These are phyloP conservation scores for Inga laurina DNA, from an alignment of 306 rosid species.

Conservation along the genomic window DNA sequence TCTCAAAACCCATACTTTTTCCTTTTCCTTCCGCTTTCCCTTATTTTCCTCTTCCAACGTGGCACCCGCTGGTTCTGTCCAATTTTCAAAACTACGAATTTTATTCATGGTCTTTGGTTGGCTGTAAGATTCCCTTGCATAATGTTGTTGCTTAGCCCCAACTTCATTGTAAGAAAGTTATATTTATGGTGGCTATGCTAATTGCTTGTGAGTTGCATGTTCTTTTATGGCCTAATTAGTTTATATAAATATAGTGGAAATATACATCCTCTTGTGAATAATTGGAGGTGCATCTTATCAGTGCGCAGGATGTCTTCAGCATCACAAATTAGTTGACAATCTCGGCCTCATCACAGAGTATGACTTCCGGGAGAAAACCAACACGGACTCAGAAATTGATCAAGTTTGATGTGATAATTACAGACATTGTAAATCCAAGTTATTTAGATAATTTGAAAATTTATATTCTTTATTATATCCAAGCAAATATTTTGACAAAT, in stretches of 20 bases:
- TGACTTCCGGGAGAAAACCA: constrained; percentile 60
- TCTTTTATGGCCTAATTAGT: not conserved
- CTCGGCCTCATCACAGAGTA: constrained; percentile 77
- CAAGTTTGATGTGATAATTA: constrained; percentile 42
- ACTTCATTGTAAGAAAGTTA: not conserved
- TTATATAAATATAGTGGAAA: not conserved
- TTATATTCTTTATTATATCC: constrained; percentile 34
- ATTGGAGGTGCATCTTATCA: constrained; percentile 38
- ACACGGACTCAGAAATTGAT: constrained; percentile 45
- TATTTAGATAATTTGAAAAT: constrained; percentile 40
- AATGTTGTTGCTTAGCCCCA: not conserved
- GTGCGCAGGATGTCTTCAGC: constrained; percentile 85
- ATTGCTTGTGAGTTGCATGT: not conserved
- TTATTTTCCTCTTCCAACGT: not conserved
- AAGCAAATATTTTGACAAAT: not conserved
- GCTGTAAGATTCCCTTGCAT: not conserved
- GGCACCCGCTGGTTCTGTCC: not conserved
- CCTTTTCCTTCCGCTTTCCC: not conserved
- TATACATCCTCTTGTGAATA: constrained; percentile 29
- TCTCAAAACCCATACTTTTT: not conserved
- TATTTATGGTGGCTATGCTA: constrained; percentile 1
- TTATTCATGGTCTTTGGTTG: not conserved
- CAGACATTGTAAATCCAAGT: constrained; percentile 11
- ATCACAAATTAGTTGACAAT: constrained; percentile 84
- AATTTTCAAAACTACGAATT: not conserved